Evolutionary conservation across 345 rosid genomes (phyloP).

Genomic region (Pseudoturritis turrita): DNA sequence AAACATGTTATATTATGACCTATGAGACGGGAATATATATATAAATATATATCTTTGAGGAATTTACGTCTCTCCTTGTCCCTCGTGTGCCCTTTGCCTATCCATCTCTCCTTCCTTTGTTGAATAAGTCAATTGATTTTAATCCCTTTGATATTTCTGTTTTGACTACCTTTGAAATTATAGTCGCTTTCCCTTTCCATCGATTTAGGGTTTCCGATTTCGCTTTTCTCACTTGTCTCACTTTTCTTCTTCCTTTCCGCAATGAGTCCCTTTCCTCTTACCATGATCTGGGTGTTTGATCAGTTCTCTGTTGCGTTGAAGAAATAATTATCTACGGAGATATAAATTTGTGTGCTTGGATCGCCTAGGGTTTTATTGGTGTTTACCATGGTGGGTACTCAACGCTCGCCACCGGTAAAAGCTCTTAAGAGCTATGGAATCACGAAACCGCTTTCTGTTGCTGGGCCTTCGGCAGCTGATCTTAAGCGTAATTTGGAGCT

Average conservation of each 20-base stretch:
- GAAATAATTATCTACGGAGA: not conserved
- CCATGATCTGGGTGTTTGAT: slow-evolving; percentile 2
- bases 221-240: not conserved
- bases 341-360: not conserved
- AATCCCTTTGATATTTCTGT: not conserved
- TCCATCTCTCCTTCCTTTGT: slow-evolving; percentile 4
- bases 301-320: not conserved
- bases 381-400: slow-evolving; percentile 45
- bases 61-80: not conserved
- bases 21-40: too few species aligned
- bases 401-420: slow-evolving; percentile 25
- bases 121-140: slow-evolving; percentile 7
- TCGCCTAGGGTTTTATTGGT: not conserved
- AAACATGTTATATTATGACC: too few species aligned
- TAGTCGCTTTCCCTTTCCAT: slow-evolving; percentile 6
- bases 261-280: not conserved
- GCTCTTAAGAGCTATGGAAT: slow-evolving; percentile 42
- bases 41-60: too few species aligned
- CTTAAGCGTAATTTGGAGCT: slow-evolving; percentile 51
- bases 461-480: slow-evolving; percentile 69
- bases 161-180: slow-evolving; percentile 8
- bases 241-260: not conserved
- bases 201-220: slow-evolving; percentile 21
- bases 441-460: slow-evolving; percentile 70
- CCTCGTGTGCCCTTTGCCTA: not conserved